phyloP scores from a whole-genome alignment of 345 rosid species.

The Eucalyptus lansdowneana region DNA sequence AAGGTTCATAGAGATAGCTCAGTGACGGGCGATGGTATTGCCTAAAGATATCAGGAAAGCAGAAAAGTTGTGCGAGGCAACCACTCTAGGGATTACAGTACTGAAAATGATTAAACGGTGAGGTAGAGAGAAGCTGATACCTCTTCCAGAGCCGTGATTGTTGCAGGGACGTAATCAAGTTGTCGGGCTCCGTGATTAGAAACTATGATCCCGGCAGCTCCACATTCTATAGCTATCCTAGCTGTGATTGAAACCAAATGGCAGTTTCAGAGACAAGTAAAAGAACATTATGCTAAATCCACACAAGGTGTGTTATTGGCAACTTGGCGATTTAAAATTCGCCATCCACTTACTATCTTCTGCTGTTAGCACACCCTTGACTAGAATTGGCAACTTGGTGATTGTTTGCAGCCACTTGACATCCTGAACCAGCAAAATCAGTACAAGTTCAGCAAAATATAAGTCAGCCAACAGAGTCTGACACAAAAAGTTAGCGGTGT shows the following conservation, averaged over 20 bases:
- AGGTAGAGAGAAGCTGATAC: neutral
- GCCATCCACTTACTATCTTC: slow-evolving; percentile 52
- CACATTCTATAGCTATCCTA: slow-evolving; percentile 47
- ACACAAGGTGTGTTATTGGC: neutral
- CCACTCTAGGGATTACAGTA: neutral
- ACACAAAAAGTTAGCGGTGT: neutral
- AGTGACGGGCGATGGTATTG: neutral
- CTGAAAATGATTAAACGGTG: neutral
- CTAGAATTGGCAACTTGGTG: slow-evolving; percentile 82
- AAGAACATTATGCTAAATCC: neutral
- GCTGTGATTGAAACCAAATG: slow-evolving; percentile 26
- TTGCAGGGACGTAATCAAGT: slow-evolving; percentile 86
- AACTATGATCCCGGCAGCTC: slow-evolving; percentile 88
- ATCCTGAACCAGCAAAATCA: slow-evolving; percentile 30
- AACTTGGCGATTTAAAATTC: neutral
- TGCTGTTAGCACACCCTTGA: slow-evolving; percentile 88
- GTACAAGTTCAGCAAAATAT: neutral
- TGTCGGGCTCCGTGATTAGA: slow-evolving; percentile 97
- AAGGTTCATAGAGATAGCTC: neutral
- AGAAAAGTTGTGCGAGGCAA: neutral
- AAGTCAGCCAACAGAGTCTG: neutral
- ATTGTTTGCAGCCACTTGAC: slow-evolving; percentile 92
- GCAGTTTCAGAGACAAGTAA: neutral
- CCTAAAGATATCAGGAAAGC: neutral
- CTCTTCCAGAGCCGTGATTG: slow-evolving; percentile 81